Percentiles rank a stretch among this genome's conserved stretches.
phyloP scores from a whole-genome alignment of 495 filamentous ascomycete species.

The Penicillium manginii region DNA sequence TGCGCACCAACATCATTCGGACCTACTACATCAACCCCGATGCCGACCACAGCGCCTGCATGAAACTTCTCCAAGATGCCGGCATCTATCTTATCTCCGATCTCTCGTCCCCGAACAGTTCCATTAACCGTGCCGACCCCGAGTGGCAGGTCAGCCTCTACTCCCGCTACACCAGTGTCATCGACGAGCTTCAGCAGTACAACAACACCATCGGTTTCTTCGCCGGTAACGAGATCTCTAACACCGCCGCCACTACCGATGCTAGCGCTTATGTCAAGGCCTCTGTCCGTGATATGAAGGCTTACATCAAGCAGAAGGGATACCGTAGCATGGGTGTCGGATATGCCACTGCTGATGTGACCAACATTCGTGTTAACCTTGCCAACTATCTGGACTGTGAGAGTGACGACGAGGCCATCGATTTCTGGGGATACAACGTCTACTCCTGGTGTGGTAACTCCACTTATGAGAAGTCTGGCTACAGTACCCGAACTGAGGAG shows the following conservation, averaged over 20 bases:
- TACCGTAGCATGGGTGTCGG: constrained; percentile 85
- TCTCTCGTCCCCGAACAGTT: constrained; percentile 74
- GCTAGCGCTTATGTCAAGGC: constrained; percentile 95
- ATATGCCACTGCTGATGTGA: constrained; percentile 92
- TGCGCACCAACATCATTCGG: constrained; percentile 88
- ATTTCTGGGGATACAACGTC: constrained; percentile 99
- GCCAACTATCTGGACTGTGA: constrained; percentile 95
- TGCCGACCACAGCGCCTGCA: constrained; percentile 78
- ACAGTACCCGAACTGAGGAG: constrained; percentile 75
- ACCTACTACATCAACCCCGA: constrained; percentile 89
- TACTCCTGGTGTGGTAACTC: constrained; percentile 96
- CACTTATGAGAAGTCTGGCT: constrained; percentile 72
- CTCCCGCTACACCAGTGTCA: constrained; percentile 76
- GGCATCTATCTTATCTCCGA: constrained; percentile 96
- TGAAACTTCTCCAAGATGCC: constrained; percentile 77
- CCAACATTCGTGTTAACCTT: constrained; percentile 73
- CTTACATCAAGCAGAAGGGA: constrained; percentile 78
- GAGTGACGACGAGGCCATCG: constrained; percentile 63
- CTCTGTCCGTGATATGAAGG: constrained; percentile 91
- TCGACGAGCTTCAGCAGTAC: constrained; percentile 79
- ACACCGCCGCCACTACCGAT: constrained; percentile 76
- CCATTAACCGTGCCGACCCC: constrained; percentile 82
- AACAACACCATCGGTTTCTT: constrained; percentile 94
- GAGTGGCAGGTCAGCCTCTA: constrained; percentile 77
- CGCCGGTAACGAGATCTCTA: constrained; percentile 95